These are phyloP conservation scores for Boletus speciosus DNA, from an alignment of 768 basidiomycete species.

Conservation along the genomic window DNA sequence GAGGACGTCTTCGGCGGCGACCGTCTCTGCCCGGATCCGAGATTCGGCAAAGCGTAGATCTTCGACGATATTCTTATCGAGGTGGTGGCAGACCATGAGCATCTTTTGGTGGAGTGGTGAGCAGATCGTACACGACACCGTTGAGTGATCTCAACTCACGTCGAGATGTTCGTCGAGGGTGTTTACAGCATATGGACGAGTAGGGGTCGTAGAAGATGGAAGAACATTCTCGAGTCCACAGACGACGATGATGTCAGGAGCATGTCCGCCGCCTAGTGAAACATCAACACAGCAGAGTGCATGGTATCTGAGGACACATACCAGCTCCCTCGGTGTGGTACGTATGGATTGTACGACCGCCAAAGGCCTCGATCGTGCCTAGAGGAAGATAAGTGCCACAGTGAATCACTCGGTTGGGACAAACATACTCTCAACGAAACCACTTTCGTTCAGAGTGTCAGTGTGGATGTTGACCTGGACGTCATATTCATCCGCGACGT, in stretches of 20 bases:
- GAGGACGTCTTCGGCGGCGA: slow-evolving; percentile 95
- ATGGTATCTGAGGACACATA: slow-evolving; percentile 20
- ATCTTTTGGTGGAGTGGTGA: slow-evolving; percentile 52
- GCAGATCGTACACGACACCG: background rate
- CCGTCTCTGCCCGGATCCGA: slow-evolving; percentile 92
- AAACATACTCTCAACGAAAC: slow-evolving; percentile 85
- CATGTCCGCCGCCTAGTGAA: slow-evolving; percentile 80
- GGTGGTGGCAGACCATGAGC: slow-evolving; percentile 99
- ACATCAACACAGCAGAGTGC: background rate
- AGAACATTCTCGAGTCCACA: slow-evolving; percentile 86
- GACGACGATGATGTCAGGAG: slow-evolving; percentile 98
- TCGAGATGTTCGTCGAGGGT: slow-evolving; percentile 97
- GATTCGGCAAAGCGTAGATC: slow-evolving; percentile 96
- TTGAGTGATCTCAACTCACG: slow-evolving; percentile 46
- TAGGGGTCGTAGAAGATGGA: slow-evolving; percentile 96
- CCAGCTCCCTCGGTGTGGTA: slow-evolving; percentile 98
- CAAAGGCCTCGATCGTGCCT: slow-evolving; percentile 91
- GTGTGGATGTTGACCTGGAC: slow-evolving; percentile 96
- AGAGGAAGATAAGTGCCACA: slow-evolving; percentile 5
- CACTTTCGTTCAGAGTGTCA: slow-evolving; percentile 95
- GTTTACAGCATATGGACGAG: slow-evolving; percentile 85
- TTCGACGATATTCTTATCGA: slow-evolving; percentile 87
- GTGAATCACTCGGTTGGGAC: background rate
- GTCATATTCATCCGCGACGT: slow-evolving; percentile 86
- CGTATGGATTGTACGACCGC: slow-evolving; percentile 88